These are phyloP conservation scores for Salix udensis DNA, from an alignment of 345 rosid genomes.

Conservation along the genomic window DNA sequence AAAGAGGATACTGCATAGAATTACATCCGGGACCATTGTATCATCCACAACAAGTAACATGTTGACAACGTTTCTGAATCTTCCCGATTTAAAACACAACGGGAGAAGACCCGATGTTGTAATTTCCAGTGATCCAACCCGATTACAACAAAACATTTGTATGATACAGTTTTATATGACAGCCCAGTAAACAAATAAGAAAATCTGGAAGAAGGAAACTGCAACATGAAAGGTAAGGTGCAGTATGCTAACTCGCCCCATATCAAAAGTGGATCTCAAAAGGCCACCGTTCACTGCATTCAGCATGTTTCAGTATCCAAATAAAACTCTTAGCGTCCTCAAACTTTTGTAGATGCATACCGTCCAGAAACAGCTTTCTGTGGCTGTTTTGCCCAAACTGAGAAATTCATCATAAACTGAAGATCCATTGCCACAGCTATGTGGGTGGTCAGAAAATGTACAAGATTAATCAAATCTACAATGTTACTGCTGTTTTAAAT, in stretches of 20 bases:
- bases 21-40: neutral
- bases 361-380: neutral
- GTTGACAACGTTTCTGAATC: neutral
- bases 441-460: neutral
- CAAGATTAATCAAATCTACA: neutral
- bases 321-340: neutral
- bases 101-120: neutral
- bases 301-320: neutral
- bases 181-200: neutral
- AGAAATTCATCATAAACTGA: neutral
- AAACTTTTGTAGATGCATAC: neutral
- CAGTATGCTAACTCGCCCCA: neutral
- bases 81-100: neutral
- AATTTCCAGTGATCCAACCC: neutral
- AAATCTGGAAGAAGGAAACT: neutral
- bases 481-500: slow-evolving; percentile 16
- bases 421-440: neutral
- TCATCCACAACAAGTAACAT: neutral
- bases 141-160: neutral
- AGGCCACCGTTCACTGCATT: neutral
- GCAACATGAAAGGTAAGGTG: neutral
- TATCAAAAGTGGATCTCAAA: neutral
- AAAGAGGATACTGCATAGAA: neutral
- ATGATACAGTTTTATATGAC: neutral
- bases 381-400: neutral